phyloP scores from a whole-genome alignment of 2,329 filamentous ascomycete species.

The Cordyceps cicadae region DNA sequence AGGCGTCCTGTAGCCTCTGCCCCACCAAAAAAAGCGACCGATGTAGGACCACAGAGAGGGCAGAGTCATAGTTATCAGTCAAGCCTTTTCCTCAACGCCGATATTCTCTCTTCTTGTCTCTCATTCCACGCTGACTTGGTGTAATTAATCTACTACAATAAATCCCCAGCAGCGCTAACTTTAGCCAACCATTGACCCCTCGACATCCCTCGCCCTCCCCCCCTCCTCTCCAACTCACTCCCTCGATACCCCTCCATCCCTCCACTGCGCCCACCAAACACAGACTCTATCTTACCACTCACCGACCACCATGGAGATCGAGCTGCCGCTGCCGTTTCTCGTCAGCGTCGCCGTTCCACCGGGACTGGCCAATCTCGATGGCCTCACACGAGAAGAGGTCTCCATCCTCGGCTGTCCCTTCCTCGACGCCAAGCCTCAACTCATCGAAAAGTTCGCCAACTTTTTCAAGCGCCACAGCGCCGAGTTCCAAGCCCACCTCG shows the following conservation, averaged over 20 bases:
- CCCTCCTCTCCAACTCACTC: neutral
- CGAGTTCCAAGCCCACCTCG: conserved; percentile 60
- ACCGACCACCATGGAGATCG: conserved; percentile 49
- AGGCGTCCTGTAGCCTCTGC: neutral
- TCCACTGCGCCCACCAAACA: neutral
- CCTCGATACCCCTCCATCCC: neutral
- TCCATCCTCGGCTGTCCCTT: conserved; percentile 52
- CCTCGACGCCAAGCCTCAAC: conserved; percentile 42
- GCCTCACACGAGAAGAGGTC: conserved; percentile 49
- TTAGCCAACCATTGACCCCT: neutral
- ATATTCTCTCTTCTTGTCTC: neutral
- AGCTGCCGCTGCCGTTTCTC: conserved; percentile 55
- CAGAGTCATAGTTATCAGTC: conserved; percentile 1
- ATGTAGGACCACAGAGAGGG: conserved; percentile 17
- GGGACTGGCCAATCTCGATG: conserved; percentile 39
- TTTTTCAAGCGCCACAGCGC: conserved; percentile 43
- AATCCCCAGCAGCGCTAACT: neutral
- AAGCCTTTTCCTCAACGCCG: neutral
- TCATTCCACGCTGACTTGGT: neutral
- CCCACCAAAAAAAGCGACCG: conserved; percentile 19
- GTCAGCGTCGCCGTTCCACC: conserved; percentile 47
- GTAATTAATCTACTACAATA: neutral
- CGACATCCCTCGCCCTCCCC: neutral
- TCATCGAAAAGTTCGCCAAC: conserved; percentile 36
- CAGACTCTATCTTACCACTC: neutral